Base-by-base conservation (phyloP, 352 stramenopile species). In the Phytophthora boehmeriae region DNA sequence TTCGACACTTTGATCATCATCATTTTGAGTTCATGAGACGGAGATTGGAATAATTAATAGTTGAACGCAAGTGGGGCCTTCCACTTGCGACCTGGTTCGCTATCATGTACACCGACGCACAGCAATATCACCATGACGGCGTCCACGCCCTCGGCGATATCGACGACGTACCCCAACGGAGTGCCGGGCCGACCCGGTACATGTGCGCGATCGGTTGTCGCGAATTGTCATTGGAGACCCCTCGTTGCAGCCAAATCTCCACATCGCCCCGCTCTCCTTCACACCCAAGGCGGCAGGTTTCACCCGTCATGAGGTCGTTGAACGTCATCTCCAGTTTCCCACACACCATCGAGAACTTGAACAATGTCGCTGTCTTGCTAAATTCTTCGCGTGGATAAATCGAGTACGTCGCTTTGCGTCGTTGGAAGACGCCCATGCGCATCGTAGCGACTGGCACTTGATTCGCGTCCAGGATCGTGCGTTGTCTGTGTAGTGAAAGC, bases 191-290 rank as follows among this genome's bases (percentile, higher is more conserved):
- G 51, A 2, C 58, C 30, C 5, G 27, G 30, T 76, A 75, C 71
- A 78, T 68, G 50, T 76, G 66, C 10, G 66, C 71, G 41, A 78
- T 68, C 2, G 66, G 63, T 25, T 71, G 63, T 16, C 55, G 61
- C 5, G 49, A 39, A 1, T 38, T 64, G 17, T 60, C 39, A 11
- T 34, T 27, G 16, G 55, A 63, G 10, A 52, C 14, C 22, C 62
- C 71, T 39, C 60, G 66, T 51, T 78, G 63, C 28, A 78, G 34
- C 71, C 71, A 78, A 23, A 78, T 68, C 50, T 78, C 71, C n/a
- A 76, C 44, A 53, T 78, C 47, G 39, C 59, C 54, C 23, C 48
- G 34, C n/a, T 64, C 41, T 20, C 66, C 63, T 2, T 53, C 54
- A 34, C 62, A 68, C 0, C 70, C 70, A 9, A 78, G 63, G 16